Conservation (phyloP, 768 basidiomycete genomes). For the Tulasnella sp. region DNA sequence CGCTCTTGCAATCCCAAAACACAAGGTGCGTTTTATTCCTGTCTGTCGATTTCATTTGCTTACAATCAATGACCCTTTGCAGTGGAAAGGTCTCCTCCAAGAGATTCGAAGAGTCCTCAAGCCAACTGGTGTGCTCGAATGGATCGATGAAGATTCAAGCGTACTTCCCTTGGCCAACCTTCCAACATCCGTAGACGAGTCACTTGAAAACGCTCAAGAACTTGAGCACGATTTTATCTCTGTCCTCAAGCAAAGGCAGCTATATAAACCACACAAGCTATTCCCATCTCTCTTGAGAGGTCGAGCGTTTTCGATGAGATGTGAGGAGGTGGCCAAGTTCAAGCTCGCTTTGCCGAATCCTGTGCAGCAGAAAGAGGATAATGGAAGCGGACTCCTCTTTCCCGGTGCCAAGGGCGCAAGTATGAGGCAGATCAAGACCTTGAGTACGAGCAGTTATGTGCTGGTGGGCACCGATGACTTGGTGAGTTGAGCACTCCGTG, state of each 20-base stretch:
- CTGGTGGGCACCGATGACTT: no score
- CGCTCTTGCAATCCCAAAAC: conserved; percentile 44
- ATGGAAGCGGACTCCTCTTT: background rate
- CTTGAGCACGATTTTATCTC: background rate
- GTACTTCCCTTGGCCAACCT: background rate
- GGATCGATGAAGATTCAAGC: conserved; percentile 14
- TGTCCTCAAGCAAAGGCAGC: background rate
- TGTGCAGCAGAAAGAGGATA: background rate
- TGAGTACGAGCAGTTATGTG: no score
- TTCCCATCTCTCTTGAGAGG: background rate
- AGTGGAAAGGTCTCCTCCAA: conserved; percentile 44
- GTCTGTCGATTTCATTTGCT: conserved; percentile 16
- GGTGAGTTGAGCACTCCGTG: no score
- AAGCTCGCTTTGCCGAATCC: background rate
- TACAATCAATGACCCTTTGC: background rate
- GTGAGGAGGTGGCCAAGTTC: conserved; percentile 1
- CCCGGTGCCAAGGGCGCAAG: no score
- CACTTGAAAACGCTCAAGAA: background rate
- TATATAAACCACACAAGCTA: background rate
- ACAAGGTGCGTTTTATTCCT: conserved; percentile 17
- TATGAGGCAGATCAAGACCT: no score
- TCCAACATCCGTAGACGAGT: background rate
- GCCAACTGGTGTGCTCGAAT: conserved; percentile 49
- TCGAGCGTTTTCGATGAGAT: background rate
- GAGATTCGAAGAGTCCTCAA: conserved; percentile 53